Conservation (phyloP, 2,329 filamentous ascomycete species). For the Dactylonectria estremocensis region DNA sequence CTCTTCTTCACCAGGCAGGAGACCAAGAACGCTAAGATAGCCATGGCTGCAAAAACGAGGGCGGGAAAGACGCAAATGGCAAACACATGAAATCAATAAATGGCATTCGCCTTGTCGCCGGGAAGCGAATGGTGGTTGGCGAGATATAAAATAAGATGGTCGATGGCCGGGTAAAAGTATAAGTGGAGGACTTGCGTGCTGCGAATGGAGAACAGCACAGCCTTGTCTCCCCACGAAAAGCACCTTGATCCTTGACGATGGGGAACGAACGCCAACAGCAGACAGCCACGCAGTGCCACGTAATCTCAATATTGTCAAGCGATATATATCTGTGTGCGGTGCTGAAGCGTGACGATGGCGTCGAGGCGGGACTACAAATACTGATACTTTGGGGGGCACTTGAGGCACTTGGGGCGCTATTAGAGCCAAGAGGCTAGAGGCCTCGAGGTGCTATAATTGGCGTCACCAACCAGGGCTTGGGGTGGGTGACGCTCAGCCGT, state of each 20-base stretch:
- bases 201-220: slow-evolving; percentile 36
- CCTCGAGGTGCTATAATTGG: slow-evolving; percentile 43
- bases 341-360: slow-evolving; percentile 29
- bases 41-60: slow-evolving; percentile 33
- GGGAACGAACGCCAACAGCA: slow-evolving; percentile 35
- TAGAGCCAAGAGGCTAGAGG: slow-evolving; percentile 17
- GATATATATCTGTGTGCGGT: slow-evolving; percentile 19
- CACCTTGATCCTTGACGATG: slow-evolving; percentile 36
- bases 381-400: not conserved
- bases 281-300: slow-evolving; percentile 44
- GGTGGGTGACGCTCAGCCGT: slow-evolving; percentile 20
- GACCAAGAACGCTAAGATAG: slow-evolving; percentile 42
- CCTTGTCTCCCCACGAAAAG: slow-evolving; percentile 26
- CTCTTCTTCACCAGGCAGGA: slow-evolving; percentile 43
- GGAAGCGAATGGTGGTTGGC: slow-evolving; percentile 10
- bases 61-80: slow-evolving; percentile 16
- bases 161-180: slow-evolving; percentile 13
- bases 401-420: no score
- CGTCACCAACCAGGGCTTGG: slow-evolving; percentile 13
- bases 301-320: slow-evolving; percentile 32
- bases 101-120: slow-evolving; percentile 7
- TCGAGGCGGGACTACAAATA: slow-evolving; percentile 25
- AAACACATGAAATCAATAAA: slow-evolving; percentile 6
- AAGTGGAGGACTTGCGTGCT: slow-evolving; percentile 31
- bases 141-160: slow-evolving; percentile 10